Conservation (phyloP, 768 basidiomycete genomes). For the Guyanaporus albipodus region DNA sequence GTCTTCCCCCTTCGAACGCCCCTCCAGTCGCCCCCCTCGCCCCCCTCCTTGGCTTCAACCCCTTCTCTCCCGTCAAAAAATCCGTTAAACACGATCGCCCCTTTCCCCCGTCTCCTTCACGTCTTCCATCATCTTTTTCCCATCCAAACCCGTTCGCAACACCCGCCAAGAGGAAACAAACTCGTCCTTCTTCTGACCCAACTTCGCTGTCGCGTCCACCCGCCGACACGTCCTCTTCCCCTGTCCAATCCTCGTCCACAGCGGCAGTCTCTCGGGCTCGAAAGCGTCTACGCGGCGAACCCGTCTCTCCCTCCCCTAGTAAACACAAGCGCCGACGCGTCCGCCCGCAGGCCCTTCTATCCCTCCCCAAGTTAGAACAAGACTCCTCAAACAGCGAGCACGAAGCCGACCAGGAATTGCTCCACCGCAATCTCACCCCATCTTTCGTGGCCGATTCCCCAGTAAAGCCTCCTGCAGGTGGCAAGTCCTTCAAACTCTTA, state of each 20-base stretch:
- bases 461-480: slow-evolving; percentile 52
- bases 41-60: slow-evolving; percentile 60
- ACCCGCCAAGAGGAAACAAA: slow-evolving; percentile 36
- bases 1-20: slow-evolving; percentile 41
- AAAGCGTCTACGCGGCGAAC: slow-evolving; percentile 78
- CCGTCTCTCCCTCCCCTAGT: slow-evolving; percentile 77
- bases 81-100: slow-evolving; percentile 1
- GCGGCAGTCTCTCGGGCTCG: slow-evolving; percentile 63
- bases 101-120: slow-evolving; percentile 11
- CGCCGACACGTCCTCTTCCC: slow-evolving; percentile 12
- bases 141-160: slow-evolving; percentile 45
- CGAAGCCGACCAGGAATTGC: slow-evolving; percentile 32
- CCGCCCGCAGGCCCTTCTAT: slow-evolving; percentile 37
- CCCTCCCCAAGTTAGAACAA: slow-evolving; percentile 33
- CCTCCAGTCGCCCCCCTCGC: slow-evolving; percentile 49
- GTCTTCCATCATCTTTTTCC: too few relatives aligned
- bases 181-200: slow-evolving; percentile 38
- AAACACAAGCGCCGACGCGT: slow-evolving; percentile 71
- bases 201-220: slow-evolving; percentile 30
- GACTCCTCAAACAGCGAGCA: slow-evolving; percentile 34
- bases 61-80: slow-evolving; percentile 76
- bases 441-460: slow-evolving; percentile 72
- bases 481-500: slow-evolving; percentile 61
- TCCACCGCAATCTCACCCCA: slow-evolving; percentile 30
- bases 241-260: slow-evolving; percentile 22